These are phyloP conservation scores for Phytopythium aichiense DNA, from an alignment of 352 stramenopile genomes.

Conservation along the genomic window DNA sequence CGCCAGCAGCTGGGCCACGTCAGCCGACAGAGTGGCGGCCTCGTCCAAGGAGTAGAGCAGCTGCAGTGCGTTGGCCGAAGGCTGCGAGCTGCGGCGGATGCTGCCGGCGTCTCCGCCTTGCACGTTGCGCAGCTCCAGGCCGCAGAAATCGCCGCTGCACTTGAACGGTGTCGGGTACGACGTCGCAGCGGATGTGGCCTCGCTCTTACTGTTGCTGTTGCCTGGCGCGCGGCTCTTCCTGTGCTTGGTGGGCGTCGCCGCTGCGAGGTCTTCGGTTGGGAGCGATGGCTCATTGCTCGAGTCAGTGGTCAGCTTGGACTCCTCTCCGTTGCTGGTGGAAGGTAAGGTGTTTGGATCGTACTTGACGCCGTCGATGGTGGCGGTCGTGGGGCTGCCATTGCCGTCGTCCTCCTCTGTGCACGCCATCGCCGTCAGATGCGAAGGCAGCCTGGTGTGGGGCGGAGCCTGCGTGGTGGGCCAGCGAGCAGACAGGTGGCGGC, in stretches of 20 bases:
- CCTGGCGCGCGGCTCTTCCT: not conserved
- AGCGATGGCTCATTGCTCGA: not conserved
- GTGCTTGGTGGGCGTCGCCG: not conserved
- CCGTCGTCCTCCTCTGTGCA: not conserved
- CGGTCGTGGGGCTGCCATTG: not conserved
- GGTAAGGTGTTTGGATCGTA: not conserved
- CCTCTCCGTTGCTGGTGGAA: too few relatives aligned
- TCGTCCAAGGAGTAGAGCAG: conserved; percentile 55
- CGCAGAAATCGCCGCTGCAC: conserved; percentile 74
- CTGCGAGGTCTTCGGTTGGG: not conserved
- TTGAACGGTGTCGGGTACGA: conserved; percentile 72
- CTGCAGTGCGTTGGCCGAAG: conserved; percentile 29
- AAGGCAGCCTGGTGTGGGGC: not conserved
- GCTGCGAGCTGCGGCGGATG: not conserved
- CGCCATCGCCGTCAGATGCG: not conserved
- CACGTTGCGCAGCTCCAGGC: conserved; percentile 29
- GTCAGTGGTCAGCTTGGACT: too few relatives aligned
- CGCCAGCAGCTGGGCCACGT: conserved; percentile 33
- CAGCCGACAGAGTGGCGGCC: conserved; percentile 27
- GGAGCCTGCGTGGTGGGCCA: not conserved
- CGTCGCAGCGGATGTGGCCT: not conserved
- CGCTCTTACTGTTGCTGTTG: not conserved
- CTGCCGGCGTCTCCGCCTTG: conserved; percentile 10
- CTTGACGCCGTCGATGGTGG: too few relatives aligned
- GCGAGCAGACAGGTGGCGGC: too few relatives aligned